These are phyloP conservation scores for Domatiomyces catenatus DNA, from an alignment of 2,329 filamentous ascomycete species.

Conservation along the genomic window DNA sequence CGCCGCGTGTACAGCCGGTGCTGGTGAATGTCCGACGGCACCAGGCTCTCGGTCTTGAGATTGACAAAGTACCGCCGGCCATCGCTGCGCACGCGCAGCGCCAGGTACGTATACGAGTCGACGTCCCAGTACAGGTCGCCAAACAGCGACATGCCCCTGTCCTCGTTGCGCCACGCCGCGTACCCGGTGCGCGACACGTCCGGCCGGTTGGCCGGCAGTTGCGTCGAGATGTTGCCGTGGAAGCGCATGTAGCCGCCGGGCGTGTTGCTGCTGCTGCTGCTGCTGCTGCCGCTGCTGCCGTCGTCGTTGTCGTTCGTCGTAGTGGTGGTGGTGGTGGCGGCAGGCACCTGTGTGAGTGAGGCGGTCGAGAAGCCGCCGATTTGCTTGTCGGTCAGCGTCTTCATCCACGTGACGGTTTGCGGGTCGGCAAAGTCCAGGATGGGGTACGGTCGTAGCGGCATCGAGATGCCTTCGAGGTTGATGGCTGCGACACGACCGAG, in stretches of 20 bases:
- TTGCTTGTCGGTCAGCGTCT: slow-evolving; percentile 72
- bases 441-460: slow-evolving; percentile 11
- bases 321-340: slow-evolving; percentile 26
- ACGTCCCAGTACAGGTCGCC: slow-evolving; percentile 77
- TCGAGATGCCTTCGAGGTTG: slow-evolving; percentile 15
- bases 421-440: slow-evolving; percentile 20
- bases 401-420: slow-evolving; percentile 35
- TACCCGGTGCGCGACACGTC: slow-evolving; percentile 68
- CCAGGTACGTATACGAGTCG: slow-evolving; percentile 75
- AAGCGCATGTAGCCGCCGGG: slow-evolving; percentile 56
- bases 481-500: slow-evolving; percentile 10
- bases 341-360: slow-evolving; percentile 50
- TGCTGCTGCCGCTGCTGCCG: too few relatives aligned
- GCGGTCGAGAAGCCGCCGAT: slow-evolving; percentile 75
- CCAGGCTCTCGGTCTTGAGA: slow-evolving; percentile 83
- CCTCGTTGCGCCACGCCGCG: slow-evolving; percentile 74
- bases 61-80: slow-evolving; percentile 89
- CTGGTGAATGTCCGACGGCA: slow-evolving; percentile 91
- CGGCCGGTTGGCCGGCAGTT: slow-evolving; percentile 60
- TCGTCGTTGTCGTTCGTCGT: too few relatives aligned
- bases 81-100: slow-evolving; percentile 76
- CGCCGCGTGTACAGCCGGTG: slow-evolving; percentile 55
- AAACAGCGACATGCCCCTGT: slow-evolving; percentile 64
- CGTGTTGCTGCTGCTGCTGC: slow-evolving; percentile 1
- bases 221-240: slow-evolving; percentile 73